These are phyloP conservation scores for Diaporthe caulivora DNA, from an alignment of 2,329 filamentous ascomycete genomes.

Conservation along the genomic window DNA sequence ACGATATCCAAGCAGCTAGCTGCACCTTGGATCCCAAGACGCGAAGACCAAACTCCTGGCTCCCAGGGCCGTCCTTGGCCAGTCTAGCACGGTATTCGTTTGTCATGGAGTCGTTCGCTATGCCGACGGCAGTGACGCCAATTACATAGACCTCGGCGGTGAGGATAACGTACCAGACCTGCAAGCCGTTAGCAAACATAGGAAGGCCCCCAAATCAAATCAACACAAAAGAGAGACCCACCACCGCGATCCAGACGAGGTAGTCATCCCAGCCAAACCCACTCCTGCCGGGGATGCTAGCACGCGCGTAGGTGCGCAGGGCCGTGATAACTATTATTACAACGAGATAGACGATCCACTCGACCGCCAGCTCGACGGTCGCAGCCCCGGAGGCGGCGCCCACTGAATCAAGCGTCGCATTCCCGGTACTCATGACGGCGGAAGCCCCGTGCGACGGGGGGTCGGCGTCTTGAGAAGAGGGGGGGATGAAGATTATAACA, in stretches of 20 bases:
- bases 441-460: background rate
- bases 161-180: background rate
- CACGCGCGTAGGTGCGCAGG: slow-evolving; percentile 48
- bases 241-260: slow-evolving; percentile 44
- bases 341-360: slow-evolving; percentile 42
- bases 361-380: slow-evolving; percentile 7
- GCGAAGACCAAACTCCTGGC: slow-evolving; percentile 46
- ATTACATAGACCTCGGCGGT: slow-evolving; percentile 25
- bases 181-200: background rate
- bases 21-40: slow-evolving; percentile 69
- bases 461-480: background rate
- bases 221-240: background rate
- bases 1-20: slow-evolving; percentile 67
- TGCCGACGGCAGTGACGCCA: slow-evolving; percentile 49
- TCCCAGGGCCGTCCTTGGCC: slow-evolving; percentile 13
- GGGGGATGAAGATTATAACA: background rate
- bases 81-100: slow-evolving; percentile 60
- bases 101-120: slow-evolving; percentile 71
- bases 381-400: slow-evolving; percentile 33
- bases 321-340: slow-evolving; percentile 45
- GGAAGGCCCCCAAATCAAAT: background rate
- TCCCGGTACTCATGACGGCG: slow-evolving; percentile 32
- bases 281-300: slow-evolving; percentile 43
- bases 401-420: slow-evolving; percentile 34
- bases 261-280: slow-evolving; percentile 48